Conservation (phyloP, 2,329 filamentous ascomycete species). For the Diaporthe vaccinii region DNA sequence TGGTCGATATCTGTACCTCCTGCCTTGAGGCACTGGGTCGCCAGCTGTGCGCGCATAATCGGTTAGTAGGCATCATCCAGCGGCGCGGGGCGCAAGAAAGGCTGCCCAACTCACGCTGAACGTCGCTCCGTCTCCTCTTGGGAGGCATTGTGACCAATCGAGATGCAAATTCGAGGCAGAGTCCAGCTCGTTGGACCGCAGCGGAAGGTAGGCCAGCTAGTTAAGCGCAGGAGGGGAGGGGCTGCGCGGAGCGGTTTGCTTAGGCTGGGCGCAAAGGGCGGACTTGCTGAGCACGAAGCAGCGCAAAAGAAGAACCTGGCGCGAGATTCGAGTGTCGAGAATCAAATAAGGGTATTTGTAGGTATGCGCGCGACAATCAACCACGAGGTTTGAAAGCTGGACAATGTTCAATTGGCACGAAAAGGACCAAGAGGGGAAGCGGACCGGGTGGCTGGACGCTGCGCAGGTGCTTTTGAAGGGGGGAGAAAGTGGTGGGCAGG, state of each 20-base stretch:
- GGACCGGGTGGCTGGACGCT: not conserved
- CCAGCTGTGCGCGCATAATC: slow-evolving; percentile 67
- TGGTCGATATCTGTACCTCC: slow-evolving; percentile 77
- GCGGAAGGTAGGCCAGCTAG: not conserved
- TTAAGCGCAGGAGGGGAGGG: not conserved
- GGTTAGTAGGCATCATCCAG: slow-evolving; percentile 44
- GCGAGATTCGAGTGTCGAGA: not conserved
- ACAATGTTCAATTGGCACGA: not conserved
- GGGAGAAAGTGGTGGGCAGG: slow-evolving; percentile 6
- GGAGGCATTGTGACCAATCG: slow-evolving; percentile 42
- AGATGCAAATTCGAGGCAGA: not conserved
- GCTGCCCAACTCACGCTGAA: slow-evolving; percentile 54
- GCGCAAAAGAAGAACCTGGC: not conserved
- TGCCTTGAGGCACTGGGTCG: slow-evolving; percentile 75
- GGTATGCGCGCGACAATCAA: not conserved
- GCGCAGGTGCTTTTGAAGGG: slow-evolving; percentile 23
- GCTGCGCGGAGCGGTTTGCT: slow-evolving; percentile 33
- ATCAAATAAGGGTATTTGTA: not conserved
- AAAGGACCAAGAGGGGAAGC: not conserved
- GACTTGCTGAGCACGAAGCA: not conserved
- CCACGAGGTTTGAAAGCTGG: not conserved
- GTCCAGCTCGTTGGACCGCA: not conserved
- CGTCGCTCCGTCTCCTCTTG: slow-evolving; percentile 49
- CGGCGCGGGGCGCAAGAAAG: not conserved
- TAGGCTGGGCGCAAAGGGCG: slow-evolving; percentile 37